Conservation (phyloP, 805 yeast species). For the Candida maris region DNA sequence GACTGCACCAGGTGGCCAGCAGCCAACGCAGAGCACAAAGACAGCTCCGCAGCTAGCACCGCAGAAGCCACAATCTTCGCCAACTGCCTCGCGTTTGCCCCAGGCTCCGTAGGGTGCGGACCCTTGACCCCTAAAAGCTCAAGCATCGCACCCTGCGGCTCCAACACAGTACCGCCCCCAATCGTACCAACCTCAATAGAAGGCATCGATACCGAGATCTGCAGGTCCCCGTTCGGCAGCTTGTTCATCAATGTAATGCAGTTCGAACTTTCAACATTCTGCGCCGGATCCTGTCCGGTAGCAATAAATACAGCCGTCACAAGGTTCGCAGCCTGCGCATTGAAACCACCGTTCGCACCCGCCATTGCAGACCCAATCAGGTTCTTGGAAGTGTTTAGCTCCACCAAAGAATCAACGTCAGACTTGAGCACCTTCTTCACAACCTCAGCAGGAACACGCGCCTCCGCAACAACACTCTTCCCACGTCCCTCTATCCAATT, state of each 20-base stretch:
- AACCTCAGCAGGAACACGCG: constrained; percentile 76
- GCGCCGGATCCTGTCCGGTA: constrained; percentile 99
- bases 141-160: constrained; percentile 95
- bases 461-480: constrained; percentile 95
- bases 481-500: constrained; percentile 99
- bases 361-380: constrained; percentile 98
- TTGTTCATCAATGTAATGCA: constrained; percentile 95
- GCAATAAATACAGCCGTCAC: constrained; percentile 94
- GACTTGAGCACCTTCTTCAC: constrained; percentile 84
- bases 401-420: constrained; percentile 87
- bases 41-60: constrained; percentile 93
- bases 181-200: constrained; percentile 98
- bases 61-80: constrained; percentile 92
- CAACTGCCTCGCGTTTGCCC: constrained; percentile 88
- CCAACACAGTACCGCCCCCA: constrained; percentile 98
- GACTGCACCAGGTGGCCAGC: constrained; percentile 98
- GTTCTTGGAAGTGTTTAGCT: constrained; percentile 84
- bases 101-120: constrained; percentile 91
- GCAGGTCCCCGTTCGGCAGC: constrained; percentile 68
- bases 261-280: constrained; percentile 94
- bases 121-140: constrained; percentile 94
- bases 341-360: constrained; percentile 96
- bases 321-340: constrained; percentile 96
- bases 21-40: constrained; percentile 92
- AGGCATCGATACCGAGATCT: constrained; percentile 98